These are phyloP conservation scores for Mucor mucedo DNA, from an alignment of 371 early-diverging fungal genomes.

Conservation along the genomic window DNA sequence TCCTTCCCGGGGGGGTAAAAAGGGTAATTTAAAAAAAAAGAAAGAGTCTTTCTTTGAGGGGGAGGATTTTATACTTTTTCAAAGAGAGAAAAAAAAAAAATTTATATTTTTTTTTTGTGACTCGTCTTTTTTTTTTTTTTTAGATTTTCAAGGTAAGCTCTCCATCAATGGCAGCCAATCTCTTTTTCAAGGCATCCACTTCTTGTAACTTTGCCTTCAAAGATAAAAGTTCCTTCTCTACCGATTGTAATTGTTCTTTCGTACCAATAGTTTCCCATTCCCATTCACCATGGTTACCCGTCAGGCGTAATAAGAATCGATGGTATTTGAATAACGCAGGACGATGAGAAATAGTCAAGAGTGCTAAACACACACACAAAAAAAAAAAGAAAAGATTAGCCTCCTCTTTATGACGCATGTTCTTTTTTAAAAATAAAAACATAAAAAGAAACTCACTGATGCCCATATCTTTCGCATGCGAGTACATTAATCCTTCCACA, in stretches of 20 bases:
- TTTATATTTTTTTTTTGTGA: slow-evolving; percentile 4
- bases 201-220: slow-evolving; percentile 77
- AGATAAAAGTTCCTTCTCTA: slow-evolving; percentile 80
- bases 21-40: not conserved
- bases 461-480: slow-evolving; percentile 82
- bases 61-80: not conserved
- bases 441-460: slow-evolving; percentile 68
- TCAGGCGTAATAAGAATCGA: slow-evolving; percentile 70
- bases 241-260: slow-evolving; percentile 75
- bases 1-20: not conserved
- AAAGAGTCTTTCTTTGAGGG: not conserved
- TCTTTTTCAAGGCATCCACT: slow-evolving; percentile 69
- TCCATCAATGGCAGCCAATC: slow-evolving; percentile 70
- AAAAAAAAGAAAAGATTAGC: too few species aligned
- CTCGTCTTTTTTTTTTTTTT: too few species aligned
- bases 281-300: slow-evolving; percentile 81
- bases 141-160: slow-evolving; percentile 59
- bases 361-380: slow-evolving; percentile 47
- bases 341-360: slow-evolving; percentile 90
- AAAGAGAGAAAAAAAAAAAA: slow-evolving; percentile 12
- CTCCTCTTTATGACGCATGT: too few species aligned
- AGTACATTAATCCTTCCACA: slow-evolving; percentile 90
- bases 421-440: too few species aligned
- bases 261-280: slow-evolving; percentile 79
- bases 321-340: slow-evolving; percentile 91